Evolutionary conservation across 257 asterid species (phyloP).

Genomic region (Lycium ferocissimum): DNA sequence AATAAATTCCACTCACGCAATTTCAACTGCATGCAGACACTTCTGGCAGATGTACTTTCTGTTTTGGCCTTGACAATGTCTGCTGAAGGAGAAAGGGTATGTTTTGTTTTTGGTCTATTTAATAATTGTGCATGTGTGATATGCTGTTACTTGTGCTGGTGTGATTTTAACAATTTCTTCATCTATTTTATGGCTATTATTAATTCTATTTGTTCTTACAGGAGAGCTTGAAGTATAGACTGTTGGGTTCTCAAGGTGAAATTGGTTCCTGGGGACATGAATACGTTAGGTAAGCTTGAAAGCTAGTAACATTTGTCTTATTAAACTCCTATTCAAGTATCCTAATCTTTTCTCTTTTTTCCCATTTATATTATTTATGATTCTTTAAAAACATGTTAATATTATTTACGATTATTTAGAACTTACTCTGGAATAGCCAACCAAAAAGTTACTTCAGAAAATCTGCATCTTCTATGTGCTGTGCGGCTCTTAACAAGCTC

Average conservation of each 20-base stretch:
- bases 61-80: conserved; percentile 98
- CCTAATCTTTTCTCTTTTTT: background rate
- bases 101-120: conserved; percentile 13
- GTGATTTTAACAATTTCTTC: conserved; percentile 28
- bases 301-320: background rate
- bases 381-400: background rate
- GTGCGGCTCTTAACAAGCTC: background rate
- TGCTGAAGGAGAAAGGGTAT: conserved; percentile 96
- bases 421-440: conserved; percentile 3
- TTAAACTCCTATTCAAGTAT: background rate
- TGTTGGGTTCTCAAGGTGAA: conserved; percentile 86
- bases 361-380: background rate
- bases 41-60: conserved; percentile 94
- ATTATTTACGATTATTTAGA: background rate
- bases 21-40: conserved; percentile 51
- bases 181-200: conserved; percentile 6
- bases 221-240: conserved; percentile 96
- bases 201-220: conserved; percentile 45
- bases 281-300: conserved; percentile 77
- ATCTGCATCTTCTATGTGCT: conserved; percentile 9
- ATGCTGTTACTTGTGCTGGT: background rate
- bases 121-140: conserved; percentile 1
- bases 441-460: background rate
- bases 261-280: conserved; percentile 99
- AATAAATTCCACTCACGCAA: background rate